Evolutionary conservation across 768 basidiomycete genomes (phyloP).

Genomic region (Hortiboletus campestris): DNA sequence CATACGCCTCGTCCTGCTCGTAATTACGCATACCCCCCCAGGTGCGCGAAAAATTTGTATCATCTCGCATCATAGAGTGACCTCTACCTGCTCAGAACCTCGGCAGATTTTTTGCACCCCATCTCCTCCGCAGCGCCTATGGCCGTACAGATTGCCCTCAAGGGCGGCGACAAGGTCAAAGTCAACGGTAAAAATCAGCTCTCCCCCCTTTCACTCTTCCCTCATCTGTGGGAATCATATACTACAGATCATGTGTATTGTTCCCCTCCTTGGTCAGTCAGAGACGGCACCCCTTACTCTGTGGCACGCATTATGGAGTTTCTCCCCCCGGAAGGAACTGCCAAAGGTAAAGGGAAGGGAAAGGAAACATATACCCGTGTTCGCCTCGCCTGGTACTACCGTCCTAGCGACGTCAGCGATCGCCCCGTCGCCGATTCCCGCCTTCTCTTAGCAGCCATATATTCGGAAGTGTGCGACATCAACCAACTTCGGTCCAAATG

Average conservation of each 20-base stretch:
- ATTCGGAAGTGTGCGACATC: constrained; percentile 94
- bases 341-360: constrained; percentile 64
- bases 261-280: constrained; percentile 86
- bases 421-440: constrained; percentile 88
- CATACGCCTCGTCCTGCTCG: constrained; percentile 24
- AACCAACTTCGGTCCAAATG: constrained; percentile 91
- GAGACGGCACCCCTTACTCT: constrained; percentile 94
- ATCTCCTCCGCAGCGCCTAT: constrained; percentile 22
- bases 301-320: constrained; percentile 98
- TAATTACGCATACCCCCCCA: constrained; percentile 18
- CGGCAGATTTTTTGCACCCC: constrained; percentile 29
- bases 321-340: constrained; percentile 71
- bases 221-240: constrained; percentile 30
- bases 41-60: constrained; percentile 25
- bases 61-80: not conserved
- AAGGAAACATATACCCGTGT: constrained; percentile 78
- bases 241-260: constrained; percentile 92
- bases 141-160: constrained; percentile 52
- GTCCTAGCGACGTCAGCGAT: constrained; percentile 93
- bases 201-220: constrained; percentile 14
- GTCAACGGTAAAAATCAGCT: constrained; percentile 66
- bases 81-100: constrained; percentile 1
- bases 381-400: constrained; percentile 94
- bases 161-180: constrained; percentile 82
- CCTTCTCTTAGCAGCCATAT: constrained; percentile 91